Evolutionary conservation across 176 grass and related monocot species (phyloP), one percentile per base, ranked within the genome.

Genomic region (Tuctoria greenei): DNA sequence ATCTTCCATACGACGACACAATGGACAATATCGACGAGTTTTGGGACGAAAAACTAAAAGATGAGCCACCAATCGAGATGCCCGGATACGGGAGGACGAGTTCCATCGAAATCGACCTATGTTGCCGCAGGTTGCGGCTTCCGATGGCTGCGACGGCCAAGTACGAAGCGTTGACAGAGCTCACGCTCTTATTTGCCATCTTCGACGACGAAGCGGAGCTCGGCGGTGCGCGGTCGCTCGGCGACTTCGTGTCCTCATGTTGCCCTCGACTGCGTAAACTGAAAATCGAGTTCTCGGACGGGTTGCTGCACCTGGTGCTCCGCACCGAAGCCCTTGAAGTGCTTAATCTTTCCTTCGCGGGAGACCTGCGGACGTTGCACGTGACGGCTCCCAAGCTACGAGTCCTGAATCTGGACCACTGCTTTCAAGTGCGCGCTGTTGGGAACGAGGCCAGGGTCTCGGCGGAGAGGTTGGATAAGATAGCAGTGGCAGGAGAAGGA

Each of bases 231-330:
- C 28, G 43, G 6, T 6, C 43, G 15, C 43, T 71, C 27, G 17
- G 23, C 1, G 69, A 42, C 36, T 73, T 73, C 12, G 50, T 58
- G 35, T 26, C 71, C 34, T 73, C n/a, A 13, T 58, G 71, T 52
- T 73, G 71, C 71, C 71, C 71, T 58, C 52, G 36, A 15, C 71
- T 73, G 12, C 71, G 51, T 15, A 57, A 26, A n/a, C 71, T 73
- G 8, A 7, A 25, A 4, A 4, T 57, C 51, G 0, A 4, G 6
- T 13, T 7, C 0, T 36, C 52, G 0, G 4, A 2, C 3, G 7
- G 36, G 36, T 0, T 73, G 21, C 13, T 6, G 6, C 35, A 17
- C n/a, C 71, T 73, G 7, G 71, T 58, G 18, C 10, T 73, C 35
- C 35, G 51, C 36, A 2, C n/a, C 51, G 71, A 58, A 36, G 51